Evolutionary conservation across 768 basidiomycete genomes (phyloP).

Genomic region (Tricholoma bakamatsutake): DNA sequence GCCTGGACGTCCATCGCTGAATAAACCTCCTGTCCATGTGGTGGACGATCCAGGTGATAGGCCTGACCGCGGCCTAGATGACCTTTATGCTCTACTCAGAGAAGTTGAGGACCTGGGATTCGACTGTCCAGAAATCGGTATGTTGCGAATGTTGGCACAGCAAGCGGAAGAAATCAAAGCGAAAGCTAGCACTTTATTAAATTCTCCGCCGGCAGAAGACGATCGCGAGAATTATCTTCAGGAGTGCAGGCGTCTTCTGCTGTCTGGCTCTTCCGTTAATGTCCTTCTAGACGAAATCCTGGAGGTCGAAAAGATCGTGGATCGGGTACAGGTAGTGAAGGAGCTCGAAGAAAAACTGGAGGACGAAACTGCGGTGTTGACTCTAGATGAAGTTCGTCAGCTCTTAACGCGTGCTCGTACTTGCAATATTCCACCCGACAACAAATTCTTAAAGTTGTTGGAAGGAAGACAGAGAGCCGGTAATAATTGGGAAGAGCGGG

Average conservation of each 20-base stretch:
- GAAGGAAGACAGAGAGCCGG: slow-evolving; percentile 63
- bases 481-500: slow-evolving; percentile 71
- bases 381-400: slow-evolving; percentile 72
- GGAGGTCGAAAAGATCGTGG: slow-evolving; percentile 75
- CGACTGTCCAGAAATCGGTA: slow-evolving; percentile 69
- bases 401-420: slow-evolving; percentile 64
- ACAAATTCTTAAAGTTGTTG: slow-evolving; percentile 60
- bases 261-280: slow-evolving; percentile 70
- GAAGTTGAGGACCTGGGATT: slow-evolving; percentile 81
- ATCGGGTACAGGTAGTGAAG: slow-evolving; percentile 67
- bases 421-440: slow-evolving; percentile 59
- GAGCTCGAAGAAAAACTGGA: slow-evolving; percentile 74
- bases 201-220: slow-evolving; percentile 31
- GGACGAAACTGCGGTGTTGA: slow-evolving; percentile 49
- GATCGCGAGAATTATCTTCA: slow-evolving; percentile 53
- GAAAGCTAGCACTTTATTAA: slow-evolving; percentile 50
- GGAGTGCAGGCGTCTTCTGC: slow-evolving; percentile 66
- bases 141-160: slow-evolving; percentile 46
- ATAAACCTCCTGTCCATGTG: slow-evolving; percentile 24
- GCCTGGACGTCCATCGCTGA: slow-evolving; percentile 45
- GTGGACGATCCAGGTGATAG: slow-evolving; percentile 58
- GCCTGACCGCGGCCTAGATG: slow-evolving; percentile 65
- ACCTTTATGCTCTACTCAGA: slow-evolving; percentile 60
- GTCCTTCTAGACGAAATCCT: slow-evolving; percentile 77
- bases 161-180: slow-evolving; percentile 60